Evolutionary conservation across 805 yeast genomes (phyloP), one percentile per base, ranked within the genome.

Genomic region (Scheffersomyces spartinae): DNA sequence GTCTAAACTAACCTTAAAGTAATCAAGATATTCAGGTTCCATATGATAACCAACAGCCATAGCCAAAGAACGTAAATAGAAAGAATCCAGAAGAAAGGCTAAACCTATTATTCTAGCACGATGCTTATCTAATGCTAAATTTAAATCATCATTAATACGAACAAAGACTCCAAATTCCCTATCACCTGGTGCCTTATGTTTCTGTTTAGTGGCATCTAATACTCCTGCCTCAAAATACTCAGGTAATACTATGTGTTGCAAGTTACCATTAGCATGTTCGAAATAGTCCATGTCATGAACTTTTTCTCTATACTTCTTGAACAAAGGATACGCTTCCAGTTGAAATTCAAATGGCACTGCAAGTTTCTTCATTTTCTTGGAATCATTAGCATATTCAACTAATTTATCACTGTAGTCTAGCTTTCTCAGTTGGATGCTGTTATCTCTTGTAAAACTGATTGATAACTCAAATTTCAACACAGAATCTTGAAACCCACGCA

Each of bases 1-100:
- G 36, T 77, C 85, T 33, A 78, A 46, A 13, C 80, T 70, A 3
- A 74, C 75, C 9, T 73, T 64, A 34, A 71, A 63, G n/a, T n/a
- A n/a, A n/a, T n/a, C n/a, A n/a, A n/a, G n/a, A n/a, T n/a, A n/a
- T n/a, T n/a, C n/a, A n/a, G n/a, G n/a, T n/a, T n/a, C n/a, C n/a
- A n/a, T n/a, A n/a, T n/a, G n/a, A n/a, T n/a, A 18, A 6, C 55
- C 55, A 13, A 55, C 29, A 1, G 47, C 45, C 10, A 51, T 36
- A 17, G 40, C 17, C 16, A 54, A 31, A 3, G 50, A 33, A 11
- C 52, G 47, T 25, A 57, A 36, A 34, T 38, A 56, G 15, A 55
- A 30, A 15, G 52, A 40, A 31, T 57, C 64, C n/a, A 51, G 42
- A 2, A 40, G 35, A 21, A 38, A 51, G 4, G 46, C 43, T 14